phyloP scores from a whole-genome alignment of 2,329 filamentous ascomycete genomes.

The Ophiostoma novo-ulmi region DNA sequence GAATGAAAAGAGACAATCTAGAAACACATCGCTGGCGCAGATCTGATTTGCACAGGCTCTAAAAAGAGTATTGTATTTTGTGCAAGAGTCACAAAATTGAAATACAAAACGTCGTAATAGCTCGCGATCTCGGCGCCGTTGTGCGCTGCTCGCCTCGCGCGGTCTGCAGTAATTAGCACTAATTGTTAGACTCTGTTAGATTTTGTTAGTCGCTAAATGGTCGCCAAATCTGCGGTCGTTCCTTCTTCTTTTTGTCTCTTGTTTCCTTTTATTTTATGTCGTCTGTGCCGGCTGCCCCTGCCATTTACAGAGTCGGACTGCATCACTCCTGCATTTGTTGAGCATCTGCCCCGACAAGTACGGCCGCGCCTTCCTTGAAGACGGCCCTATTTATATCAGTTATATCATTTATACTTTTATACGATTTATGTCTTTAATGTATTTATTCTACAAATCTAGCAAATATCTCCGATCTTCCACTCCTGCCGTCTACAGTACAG shows the following conservation, averaged over 20 bases:
- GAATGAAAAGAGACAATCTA: neutral
- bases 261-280: neutral
- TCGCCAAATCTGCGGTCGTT: neutral
- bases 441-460: no score
- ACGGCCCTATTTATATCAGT: neutral
- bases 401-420: neutral
- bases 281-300: neutral
- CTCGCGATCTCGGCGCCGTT: conserved; percentile 5
- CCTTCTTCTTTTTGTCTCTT: neutral
- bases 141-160: neutral
- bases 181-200: neutral
- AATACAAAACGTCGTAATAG: neutral
- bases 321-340: conserved; percentile 10
- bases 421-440: neutral
- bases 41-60: neutral
- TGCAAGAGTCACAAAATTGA: neutral
- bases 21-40: neutral
- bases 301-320: conserved; percentile 7
- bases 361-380: neutral
- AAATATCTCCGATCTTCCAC: neutral
- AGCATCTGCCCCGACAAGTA: neutral
- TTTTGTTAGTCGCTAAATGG: neutral
- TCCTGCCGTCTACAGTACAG: neutral
- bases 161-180: neutral
- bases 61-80: neutral